Conservation (phyloP, 106 monocot genomes). For the Allium fistulosum region DNA sequence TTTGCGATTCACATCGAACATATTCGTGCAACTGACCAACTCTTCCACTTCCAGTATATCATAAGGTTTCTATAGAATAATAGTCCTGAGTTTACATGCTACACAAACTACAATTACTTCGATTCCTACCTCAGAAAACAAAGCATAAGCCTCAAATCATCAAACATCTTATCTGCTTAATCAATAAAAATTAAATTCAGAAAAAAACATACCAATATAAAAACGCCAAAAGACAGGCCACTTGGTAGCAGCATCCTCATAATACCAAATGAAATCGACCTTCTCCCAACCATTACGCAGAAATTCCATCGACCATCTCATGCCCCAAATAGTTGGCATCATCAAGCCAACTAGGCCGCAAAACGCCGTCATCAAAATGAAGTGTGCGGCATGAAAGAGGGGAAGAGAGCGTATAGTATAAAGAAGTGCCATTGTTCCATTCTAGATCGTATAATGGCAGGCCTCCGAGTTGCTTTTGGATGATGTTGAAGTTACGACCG, state of each 20-base stretch:
- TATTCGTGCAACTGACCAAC: too few relatives aligned
- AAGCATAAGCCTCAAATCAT: too few relatives aligned
- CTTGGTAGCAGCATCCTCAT: conserved; percentile 60
- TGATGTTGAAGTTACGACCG: conserved; percentile 75
- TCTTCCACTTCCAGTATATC: too few relatives aligned
- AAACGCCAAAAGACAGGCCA: conserved; percentile 79
- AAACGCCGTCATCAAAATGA: conserved; percentile 52
- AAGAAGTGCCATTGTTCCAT: conserved; percentile 91
- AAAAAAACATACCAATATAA: conserved; percentile 41
- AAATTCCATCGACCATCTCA: conserved; percentile 40
- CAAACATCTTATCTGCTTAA: too few relatives aligned
- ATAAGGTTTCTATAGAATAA: too few relatives aligned
- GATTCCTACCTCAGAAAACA: too few relatives aligned
- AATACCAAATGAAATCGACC: conserved; percentile 75
- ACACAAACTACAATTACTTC: too few relatives aligned
- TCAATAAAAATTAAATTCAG: too few relatives aligned
- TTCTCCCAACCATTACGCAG: conserved; percentile 77
- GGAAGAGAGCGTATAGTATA: conserved; percentile 28
- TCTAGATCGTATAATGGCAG: conserved; percentile 49
- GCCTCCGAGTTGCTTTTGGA: conserved; percentile 45
- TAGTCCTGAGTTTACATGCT: too few relatives aligned
- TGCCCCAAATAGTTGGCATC: conserved; percentile 59
- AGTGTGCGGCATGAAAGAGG: conserved; percentile 25
- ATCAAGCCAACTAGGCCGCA: conserved; percentile 68
- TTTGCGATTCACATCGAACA: too few relatives aligned